Evolutionary conservation across 2,329 filamentous ascomycete species (phyloP).

Genomic region (Lasiodiplodia theobromae): DNA sequence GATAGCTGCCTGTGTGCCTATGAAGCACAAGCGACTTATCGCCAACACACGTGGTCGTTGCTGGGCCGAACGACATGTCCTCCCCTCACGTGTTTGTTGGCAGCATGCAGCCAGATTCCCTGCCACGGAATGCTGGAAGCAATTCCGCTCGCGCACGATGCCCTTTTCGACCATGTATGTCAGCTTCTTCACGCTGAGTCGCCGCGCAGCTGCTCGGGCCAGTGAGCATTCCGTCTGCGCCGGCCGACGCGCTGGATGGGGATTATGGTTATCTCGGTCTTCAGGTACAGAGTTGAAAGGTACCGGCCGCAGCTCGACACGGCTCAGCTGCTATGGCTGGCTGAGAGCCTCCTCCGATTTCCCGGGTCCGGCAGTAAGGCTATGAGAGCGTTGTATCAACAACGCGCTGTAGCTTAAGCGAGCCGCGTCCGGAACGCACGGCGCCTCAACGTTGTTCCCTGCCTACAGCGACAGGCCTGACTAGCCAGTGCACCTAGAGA

Average conservation of each 20-base stretch:
- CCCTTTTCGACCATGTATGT: constrained; percentile 14
- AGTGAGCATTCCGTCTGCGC: constrained; percentile 1
- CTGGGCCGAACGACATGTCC: constrained; percentile 11
- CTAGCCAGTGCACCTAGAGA: constrained; percentile 24
- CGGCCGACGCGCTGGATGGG: constrained; percentile 6
- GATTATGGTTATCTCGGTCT: constrained; percentile 13
- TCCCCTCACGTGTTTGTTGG: constrained; percentile 7
- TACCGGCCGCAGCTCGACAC: neutral
- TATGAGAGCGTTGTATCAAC: constrained; percentile 16
- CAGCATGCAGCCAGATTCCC: constrained; percentile 13
- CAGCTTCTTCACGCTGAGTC: constrained; percentile 14
- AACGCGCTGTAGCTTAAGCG: constrained; percentile 21
- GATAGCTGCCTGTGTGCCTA: constrained; percentile 12
- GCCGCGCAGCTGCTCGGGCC: neutral
- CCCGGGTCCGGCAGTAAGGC: neutral
- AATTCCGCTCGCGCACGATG: constrained; percentile 16
- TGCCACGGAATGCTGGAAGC: constrained; percentile 13
- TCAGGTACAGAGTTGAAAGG: constrained; percentile 19
- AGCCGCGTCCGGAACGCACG: constrained; percentile 18
- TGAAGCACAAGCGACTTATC: constrained; percentile 19
- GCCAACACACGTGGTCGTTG: constrained; percentile 20
- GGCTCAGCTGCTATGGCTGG: constrained; percentile 15
- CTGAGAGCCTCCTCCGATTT: neutral
- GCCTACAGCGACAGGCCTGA: neutral
- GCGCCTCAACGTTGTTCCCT: constrained; percentile 16